Evolutionary conservation across 352 stramenopile species (phyloP), one percentile per base, ranked within the genome.

Genomic region (Lagenidium sp.): DNA sequence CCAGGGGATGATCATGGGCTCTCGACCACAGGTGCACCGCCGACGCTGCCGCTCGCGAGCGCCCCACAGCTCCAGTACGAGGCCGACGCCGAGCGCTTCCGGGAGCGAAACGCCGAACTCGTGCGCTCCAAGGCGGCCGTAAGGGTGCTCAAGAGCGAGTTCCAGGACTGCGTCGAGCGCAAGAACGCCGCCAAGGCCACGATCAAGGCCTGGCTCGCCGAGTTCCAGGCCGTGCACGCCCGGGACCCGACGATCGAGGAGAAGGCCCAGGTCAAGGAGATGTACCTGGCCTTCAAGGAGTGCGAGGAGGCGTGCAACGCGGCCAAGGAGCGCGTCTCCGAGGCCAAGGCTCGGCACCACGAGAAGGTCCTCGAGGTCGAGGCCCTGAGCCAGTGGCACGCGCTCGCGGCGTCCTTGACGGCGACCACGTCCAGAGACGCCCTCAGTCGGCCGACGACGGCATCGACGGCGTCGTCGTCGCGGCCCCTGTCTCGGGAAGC

Each of bases 251-350:
- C 60, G 19, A 77, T 87, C n/a, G 65, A 85, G n/a, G 78, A 91
- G 31, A 88, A 91, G 38, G 62, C 75, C 6, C 60, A 76, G 28
- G 78, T 87, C 23, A 87, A 88, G 35, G 71, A 85, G 18, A 49
- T 84, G 25, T 91, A 91, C 31, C 19, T 85, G 18, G 57, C 60
- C 18, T 91, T 91, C 60, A 88, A 91, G 50, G 57, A 63, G n/a
- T 59, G 55, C 6, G 78, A 91, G 30, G 72, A 75, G 2, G 57
- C 55, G 13, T 81, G 63, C 37, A 78, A 63, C 13, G 16, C 26
- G 8, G 43, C 68, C 16, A 85, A 85, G 52, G 38, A 64, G 5
- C 19, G 47, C 1, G 56, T 81, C 1, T 16, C 50, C 6, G 36
- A 44, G 32, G 42, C 76, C 19, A 85, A 84, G 44, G 55, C 50